Percentiles rank a stretch among this genome's conserved stretches.
These are phyloP conservation scores for Claviceps pazoutovae DNA, from an alignment of 2,329 filamentous ascomycete species.

Conservation along the genomic window DNA sequence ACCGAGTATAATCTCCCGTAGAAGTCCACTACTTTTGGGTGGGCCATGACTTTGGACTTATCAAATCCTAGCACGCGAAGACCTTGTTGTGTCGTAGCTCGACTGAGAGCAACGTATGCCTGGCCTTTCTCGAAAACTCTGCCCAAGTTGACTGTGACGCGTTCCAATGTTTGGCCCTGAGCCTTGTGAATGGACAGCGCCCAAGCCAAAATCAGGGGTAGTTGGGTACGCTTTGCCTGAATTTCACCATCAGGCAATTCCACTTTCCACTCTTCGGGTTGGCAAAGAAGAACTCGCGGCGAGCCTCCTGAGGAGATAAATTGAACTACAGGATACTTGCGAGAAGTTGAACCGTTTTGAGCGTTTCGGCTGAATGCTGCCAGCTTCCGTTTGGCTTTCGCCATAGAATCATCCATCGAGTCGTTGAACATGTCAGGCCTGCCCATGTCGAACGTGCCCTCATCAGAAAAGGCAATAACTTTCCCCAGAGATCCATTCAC, in stretches of 20 bases:
- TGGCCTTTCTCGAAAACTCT: slow-evolving; percentile 95
- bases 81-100: slow-evolving; percentile 76
- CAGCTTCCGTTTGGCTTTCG: slow-evolving; percentile 42
- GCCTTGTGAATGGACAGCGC: slow-evolving; percentile 96
- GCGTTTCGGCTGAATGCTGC: slow-evolving; percentile 32
- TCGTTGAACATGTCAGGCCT: slow-evolving; percentile 31
- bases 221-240: slow-evolving; percentile 69
- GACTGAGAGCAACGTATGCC: slow-evolving; percentile 89
- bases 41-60: slow-evolving; percentile 83
- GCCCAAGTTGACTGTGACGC: slow-evolving; percentile 87
- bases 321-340: slow-evolving; percentile 68
- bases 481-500: slow-evolving; percentile 92
- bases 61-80: slow-evolving; percentile 84
- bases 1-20: slow-evolving; percentile 71
- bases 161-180: slow-evolving; percentile 83
- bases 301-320: slow-evolving; percentile 70
- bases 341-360: slow-evolving; percentile 31
- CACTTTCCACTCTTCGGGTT: slow-evolving; percentile 88
- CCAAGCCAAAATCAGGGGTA: slow-evolving; percentile 91
- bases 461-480: slow-evolving; percentile 38
- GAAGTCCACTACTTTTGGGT: slow-evolving; percentile 72
- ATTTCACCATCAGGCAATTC: slow-evolving; percentile 92
- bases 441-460: slow-evolving; percentile 24
- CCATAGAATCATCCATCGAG: slow-evolving; percentile 24
- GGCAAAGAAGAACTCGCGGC: slow-evolving; percentile 50